A percentile compares a stretch with the other conserved stretches of the same genome.
Evolutionary conservation across 768 basidiomycete genomes (phyloP).

Genomic region (Amanita inopinata): DNA sequence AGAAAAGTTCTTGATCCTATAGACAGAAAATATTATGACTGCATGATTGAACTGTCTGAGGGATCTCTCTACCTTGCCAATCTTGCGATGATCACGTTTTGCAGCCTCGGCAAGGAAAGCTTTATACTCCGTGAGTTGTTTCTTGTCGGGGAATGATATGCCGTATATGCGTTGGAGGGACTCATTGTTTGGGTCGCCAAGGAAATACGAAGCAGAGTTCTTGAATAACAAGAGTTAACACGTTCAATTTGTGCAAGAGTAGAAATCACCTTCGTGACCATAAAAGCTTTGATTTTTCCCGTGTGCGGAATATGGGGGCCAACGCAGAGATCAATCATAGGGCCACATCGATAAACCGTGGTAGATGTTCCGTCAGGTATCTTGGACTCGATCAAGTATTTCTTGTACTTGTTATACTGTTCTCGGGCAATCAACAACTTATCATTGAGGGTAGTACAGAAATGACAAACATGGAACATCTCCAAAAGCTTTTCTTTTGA

Average conservation of each 20-base stretch:
- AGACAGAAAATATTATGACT: slow-evolving; percentile 21
- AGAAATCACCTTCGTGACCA: slow-evolving; percentile 77
- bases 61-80: slow-evolving; percentile 47
- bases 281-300: slow-evolving; percentile 93
- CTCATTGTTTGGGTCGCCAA: slow-evolving; percentile 88
- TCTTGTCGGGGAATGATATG: slow-evolving; percentile 97
- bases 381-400: slow-evolving; percentile 90
- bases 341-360: slow-evolving; percentile 97
- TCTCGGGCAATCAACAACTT: slow-evolving; percentile 7
- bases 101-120: slow-evolving; percentile 93
- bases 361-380: slow-evolving; percentile 94
- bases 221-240: slow-evolving; percentile 18
- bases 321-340: slow-evolving; percentile 94
- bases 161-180: slow-evolving; percentile 95
- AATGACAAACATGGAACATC: slow-evolving; percentile 78
- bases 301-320: slow-evolving; percentile 99
- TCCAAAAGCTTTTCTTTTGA: slow-evolving; percentile 92
- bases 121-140: slow-evolving; percentile 92
- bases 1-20: slow-evolving; percentile 90
- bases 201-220: slow-evolving; percentile 98
- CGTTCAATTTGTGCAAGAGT: not conserved
- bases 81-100: slow-evolving; percentile 95
- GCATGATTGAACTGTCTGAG: slow-evolving; percentile 20
- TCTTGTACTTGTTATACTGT: slow-evolving; percentile 99
- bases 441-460: not conserved